Evolutionary conservation across 2,329 filamentous ascomycete species (phyloP).

Genomic region (Diatrype stigma): DNA sequence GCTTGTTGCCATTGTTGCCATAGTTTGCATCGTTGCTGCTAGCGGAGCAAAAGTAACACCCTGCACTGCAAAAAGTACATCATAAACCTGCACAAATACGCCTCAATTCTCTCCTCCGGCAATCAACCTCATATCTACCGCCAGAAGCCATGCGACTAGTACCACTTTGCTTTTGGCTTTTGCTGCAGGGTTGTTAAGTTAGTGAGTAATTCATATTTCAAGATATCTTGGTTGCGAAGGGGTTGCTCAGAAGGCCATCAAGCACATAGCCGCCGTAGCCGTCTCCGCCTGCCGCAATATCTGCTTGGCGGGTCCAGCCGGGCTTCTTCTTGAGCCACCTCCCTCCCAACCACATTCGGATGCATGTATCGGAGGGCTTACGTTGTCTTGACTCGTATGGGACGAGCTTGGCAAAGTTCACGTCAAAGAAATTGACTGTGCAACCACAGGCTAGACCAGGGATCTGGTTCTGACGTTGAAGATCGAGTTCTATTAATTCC

Average conservation of each 20-base stretch:
- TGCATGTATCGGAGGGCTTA: constrained; percentile 43
- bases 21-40: no score
- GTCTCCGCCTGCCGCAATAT: constrained; percentile 38
- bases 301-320: constrained; percentile 36
- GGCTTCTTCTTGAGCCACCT: constrained; percentile 38
- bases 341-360: constrained; percentile 40
- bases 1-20: no score
- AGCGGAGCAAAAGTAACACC: no score
- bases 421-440: constrained; percentile 39
- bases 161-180: no score
- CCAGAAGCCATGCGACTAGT: no score
- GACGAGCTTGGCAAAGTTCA: constrained; percentile 43
- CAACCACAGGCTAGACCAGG: constrained; percentile 33
- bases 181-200: no score
- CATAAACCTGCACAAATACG: no score
- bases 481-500: constrained; percentile 34
- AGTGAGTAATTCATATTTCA: neutral
- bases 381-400: constrained; percentile 42
- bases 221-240: constrained; percentile 7
- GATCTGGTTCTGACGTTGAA: constrained; percentile 32
- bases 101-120: no score
- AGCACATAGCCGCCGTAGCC: constrained; percentile 38
- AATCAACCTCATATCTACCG: no score
- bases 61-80: no score
- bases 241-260: constrained; percentile 22